Evolutionary conservation across 2,329 filamentous ascomycete species (phyloP), one percentile per base, ranked within the genome.

Genomic region (Trichoderma sp.): DNA sequence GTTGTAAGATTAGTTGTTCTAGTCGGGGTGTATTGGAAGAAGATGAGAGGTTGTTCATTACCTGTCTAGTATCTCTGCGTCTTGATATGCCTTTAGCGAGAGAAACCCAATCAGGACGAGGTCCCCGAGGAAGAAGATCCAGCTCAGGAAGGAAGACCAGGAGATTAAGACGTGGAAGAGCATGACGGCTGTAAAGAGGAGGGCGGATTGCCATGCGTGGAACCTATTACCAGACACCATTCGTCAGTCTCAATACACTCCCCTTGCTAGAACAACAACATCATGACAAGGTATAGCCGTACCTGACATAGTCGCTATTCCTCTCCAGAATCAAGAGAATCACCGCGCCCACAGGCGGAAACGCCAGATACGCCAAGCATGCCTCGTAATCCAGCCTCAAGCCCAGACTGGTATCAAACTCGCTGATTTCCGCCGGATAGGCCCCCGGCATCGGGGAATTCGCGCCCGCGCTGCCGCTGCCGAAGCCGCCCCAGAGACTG

Each of bases 231-330:
- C 21, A 14, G 6, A 30, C 39, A 10, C 26, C 0, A 10, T 14
- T 15, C 7, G 30, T 52, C 34, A 44, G 30, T 44, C 7, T 19
- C 47, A 1, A 34, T 9, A 12, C 7, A 14, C 12, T 14, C 34
- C 12, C 34, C 34, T 39, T 12, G 10, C 34, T 14, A 14, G 34
- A 3, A 14, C 14, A 14, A 50, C 9, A 4, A n/a, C 5, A 24
- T 28, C n/a, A 54, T 14, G 30, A 12, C n/a, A 44, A 14, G 17
- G 14, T 44, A 15, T 51, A 30, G 14, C 2, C 68, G 74, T 78
- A 94, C 91, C 95, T 86, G 65, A 99, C 95, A 77, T 97, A 99
- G 79, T 99, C 95, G 74, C 93, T 97, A 81, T 97, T 95, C 74
- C 93, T 88, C 83, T 99, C 95, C 68, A 94, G 76, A 51, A 98